These are phyloP conservation scores for Sporobolus alterniflorus DNA, from an alignment of 202 grass and related monocot genomes.

Conservation along the genomic window DNA sequence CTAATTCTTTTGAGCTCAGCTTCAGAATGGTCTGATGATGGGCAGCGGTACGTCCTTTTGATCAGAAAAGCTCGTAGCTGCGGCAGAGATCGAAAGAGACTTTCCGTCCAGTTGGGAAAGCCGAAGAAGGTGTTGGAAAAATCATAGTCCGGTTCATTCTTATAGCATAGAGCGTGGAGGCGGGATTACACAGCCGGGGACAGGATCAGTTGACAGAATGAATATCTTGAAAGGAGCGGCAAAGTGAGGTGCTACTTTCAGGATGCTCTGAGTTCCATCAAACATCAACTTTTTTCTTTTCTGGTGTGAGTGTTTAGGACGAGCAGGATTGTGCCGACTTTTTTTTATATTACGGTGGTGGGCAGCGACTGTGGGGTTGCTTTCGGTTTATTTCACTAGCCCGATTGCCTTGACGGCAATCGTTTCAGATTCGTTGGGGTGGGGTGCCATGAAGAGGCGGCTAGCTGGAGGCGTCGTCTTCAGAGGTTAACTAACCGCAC, in stretches of 20 bases:
- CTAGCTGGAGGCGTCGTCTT: not conserved
- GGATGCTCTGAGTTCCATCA: slow-evolving; percentile 24
- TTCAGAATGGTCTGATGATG: slow-evolving; percentile 31
- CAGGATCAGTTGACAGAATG: not conserved
- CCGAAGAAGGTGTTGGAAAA: too few species aligned
- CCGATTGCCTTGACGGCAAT: not conserved
- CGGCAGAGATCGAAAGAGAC: slow-evolving; percentile 31
- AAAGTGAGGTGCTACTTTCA: too few species aligned
- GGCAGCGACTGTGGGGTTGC: slow-evolving; percentile 8
- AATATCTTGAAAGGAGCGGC: not conserved
- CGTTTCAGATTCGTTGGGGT: not conserved
- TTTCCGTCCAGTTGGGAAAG: slow-evolving; percentile 4
- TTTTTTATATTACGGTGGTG: not conserved
- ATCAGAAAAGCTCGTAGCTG: slow-evolving; percentile 16
- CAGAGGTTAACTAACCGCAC: slow-evolving; percentile 1
- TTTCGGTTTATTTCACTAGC: slow-evolving; percentile 26
- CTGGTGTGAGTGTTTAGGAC: not conserved
- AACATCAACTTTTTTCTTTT: slow-evolving; percentile 6
- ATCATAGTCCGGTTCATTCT: not conserved
- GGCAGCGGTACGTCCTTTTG: slow-evolving; percentile 33
- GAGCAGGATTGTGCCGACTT: not conserved
- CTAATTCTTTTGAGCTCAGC: too few species aligned
- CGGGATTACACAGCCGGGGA: too few species aligned
- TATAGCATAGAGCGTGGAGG: too few species aligned
- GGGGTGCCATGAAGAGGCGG: not conserved